Evolutionary conservation across 1,139 yeast species (phyloP).

Genomic region (Taiozyma sp.): DNA sequence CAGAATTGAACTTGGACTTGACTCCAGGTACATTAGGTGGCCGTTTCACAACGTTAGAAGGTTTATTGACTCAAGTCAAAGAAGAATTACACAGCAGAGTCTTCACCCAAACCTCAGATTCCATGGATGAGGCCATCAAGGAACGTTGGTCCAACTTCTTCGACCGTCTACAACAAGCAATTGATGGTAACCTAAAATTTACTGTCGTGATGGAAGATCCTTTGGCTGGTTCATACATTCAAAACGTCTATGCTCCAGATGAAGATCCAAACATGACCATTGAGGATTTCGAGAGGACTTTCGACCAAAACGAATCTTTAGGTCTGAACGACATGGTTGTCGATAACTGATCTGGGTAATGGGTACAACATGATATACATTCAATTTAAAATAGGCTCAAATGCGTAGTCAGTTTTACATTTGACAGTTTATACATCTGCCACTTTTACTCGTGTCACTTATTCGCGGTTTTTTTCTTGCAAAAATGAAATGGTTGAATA

Average conservation of each 20-base stretch:
- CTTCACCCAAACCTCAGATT: slow-evolving; percentile 81
- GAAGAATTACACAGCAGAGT: slow-evolving; percentile 87
- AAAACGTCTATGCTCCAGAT: slow-evolving; percentile 97
- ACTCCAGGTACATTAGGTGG: slow-evolving; percentile 98
- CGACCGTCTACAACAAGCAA: slow-evolving; percentile 69
- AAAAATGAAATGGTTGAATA: not conserved
- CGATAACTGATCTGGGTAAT: not conserved
- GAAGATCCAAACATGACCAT: slow-evolving; percentile 91
- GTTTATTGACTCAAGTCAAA: slow-evolving; percentile 79
- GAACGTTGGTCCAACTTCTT: slow-evolving; percentile 80
- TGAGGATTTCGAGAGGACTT: slow-evolving; percentile 85
- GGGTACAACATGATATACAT: too few relatives aligned
- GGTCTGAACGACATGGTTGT: slow-evolving; percentile 81
- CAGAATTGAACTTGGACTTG: slow-evolving; percentile 85
- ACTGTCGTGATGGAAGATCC: slow-evolving; percentile 93
- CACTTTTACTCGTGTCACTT: not conserved
- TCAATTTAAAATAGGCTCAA: too few relatives aligned
- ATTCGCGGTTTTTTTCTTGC: not conserved
- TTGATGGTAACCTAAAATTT: slow-evolving; percentile 76
- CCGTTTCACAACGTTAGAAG: slow-evolving; percentile 94
- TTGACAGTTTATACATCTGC: not conserved
- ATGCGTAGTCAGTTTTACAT: too few relatives aligned
- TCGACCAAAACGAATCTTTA: slow-evolving; percentile 83
- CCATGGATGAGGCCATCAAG: slow-evolving; percentile 77
- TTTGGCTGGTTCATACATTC: slow-evolving; percentile 89